Percentiles rank a stretch among this genome's conserved stretches.
These are phyloP conservation scores for Candida arabinofermentans DNA, from an alignment of 805 yeast species.

Conservation along the genomic window DNA sequence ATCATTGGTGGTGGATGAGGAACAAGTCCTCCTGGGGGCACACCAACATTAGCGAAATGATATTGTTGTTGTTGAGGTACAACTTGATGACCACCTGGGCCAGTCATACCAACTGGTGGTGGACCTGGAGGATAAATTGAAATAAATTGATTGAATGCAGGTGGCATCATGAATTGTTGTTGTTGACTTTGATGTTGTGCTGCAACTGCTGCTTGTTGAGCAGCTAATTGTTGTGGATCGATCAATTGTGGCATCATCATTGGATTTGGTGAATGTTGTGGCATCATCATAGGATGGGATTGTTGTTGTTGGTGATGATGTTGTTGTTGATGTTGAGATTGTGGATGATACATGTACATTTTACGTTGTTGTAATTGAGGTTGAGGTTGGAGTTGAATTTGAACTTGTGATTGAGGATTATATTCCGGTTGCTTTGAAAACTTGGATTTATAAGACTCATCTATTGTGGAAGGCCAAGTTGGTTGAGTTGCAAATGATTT, in stretches of 20 bases:
- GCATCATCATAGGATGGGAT: background rate
- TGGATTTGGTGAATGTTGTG: constrained; percentile 3
- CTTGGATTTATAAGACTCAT: constrained; percentile 48
- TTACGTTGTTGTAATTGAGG: constrained; percentile 17
- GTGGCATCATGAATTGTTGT: background rate
- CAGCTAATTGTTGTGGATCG: constrained; percentile 2
- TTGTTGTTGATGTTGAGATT: constrained; percentile 13
- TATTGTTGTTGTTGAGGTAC: constrained; percentile 2
- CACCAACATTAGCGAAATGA: background rate
- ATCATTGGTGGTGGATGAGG: background rate
- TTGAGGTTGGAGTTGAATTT: constrained; percentile 32
- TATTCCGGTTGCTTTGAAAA: constrained; percentile 41
- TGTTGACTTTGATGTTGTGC: constrained; percentile 13
- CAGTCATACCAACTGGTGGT: constrained; percentile 5
- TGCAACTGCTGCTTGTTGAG: constrained; percentile 15
- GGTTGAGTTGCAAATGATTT: constrained; percentile 72
- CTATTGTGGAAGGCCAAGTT: constrained; percentile 58
- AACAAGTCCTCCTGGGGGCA: background rate
- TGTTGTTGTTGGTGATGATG: constrained; percentile 12
- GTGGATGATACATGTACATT: constrained; percentile 2
- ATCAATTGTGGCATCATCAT: background rate
- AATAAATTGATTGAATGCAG: constrained; percentile 1
- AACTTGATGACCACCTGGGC: background rate
- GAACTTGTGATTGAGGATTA: constrained; percentile 39
- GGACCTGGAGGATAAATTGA: constrained; percentile 8